Evolutionary conservation across 1,284 basidiomycete species (phyloP).

Genomic region (Marasmius oreades): DNA sequence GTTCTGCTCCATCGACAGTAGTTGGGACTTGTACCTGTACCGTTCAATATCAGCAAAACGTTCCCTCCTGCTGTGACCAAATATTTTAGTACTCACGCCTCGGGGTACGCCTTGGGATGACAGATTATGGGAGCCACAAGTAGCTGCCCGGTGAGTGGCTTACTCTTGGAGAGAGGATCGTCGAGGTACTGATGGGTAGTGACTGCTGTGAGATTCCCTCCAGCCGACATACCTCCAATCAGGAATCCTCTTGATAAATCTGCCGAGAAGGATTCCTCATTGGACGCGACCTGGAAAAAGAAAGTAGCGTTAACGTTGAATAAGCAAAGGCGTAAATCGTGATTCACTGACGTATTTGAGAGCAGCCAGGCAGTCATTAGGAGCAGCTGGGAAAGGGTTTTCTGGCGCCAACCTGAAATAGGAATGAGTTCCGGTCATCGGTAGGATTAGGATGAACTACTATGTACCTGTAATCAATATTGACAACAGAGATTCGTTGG

Average conservation of each 20-base stretch:
- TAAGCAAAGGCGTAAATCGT: too few species aligned
- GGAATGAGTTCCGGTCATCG: background rate
- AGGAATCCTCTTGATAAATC: constrained; percentile 10
- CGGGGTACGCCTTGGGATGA: constrained; percentile 7
- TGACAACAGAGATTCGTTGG: constrained; percentile 12
- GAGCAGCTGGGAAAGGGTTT: constrained; percentile 7
- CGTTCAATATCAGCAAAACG: too few species aligned
- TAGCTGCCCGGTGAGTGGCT: constrained; percentile 8
- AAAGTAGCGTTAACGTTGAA: background rate
- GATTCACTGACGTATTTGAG: constrained; percentile 14
- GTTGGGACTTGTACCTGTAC: background rate
- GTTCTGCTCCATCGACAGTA: constrained; percentile 6
- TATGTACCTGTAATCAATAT: constrained; percentile 15
- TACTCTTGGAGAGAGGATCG: constrained; percentile 10
- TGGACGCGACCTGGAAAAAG: background rate
- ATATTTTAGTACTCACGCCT: constrained; percentile 1
- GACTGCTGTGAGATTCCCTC: constrained; percentile 10
- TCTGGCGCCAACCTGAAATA: background rate
- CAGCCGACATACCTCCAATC: constrained; percentile 9
- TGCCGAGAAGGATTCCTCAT: constrained; percentile 1
- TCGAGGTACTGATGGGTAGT: constrained; percentile 6
- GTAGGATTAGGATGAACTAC: background rate
- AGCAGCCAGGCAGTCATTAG: constrained; percentile 12
- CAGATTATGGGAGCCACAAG: constrained; percentile 4
- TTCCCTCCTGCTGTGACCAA: too few species aligned